Conservation (phyloP, 116 monocot genomes). For the Cymodocea nodosa region DNA sequence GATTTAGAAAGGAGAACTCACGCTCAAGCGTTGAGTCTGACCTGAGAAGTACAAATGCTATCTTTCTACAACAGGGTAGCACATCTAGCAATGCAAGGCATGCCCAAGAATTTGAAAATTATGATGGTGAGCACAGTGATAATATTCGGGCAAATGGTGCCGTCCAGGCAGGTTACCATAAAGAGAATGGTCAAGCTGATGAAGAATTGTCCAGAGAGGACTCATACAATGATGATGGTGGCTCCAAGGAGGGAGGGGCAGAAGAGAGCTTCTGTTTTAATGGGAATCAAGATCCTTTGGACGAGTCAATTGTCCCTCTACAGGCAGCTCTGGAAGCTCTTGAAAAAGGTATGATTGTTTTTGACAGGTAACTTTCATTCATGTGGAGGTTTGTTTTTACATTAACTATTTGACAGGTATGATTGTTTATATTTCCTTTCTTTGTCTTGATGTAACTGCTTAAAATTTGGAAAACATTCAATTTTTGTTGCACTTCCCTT, state of each 20-base stretch:
- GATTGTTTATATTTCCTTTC: not conserved
- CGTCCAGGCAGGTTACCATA: conserved; percentile 15
- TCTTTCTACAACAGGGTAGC: conserved; percentile 11
- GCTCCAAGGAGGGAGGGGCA: conserved; percentile 10
- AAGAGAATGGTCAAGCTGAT: conserved; percentile 35
- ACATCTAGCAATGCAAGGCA: conserved; percentile 24
- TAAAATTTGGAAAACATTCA: not conserved
- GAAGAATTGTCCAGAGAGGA: conserved; percentile 16
- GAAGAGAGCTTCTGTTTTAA: conserved; percentile 11
- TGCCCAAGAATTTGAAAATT: conserved; percentile 20
- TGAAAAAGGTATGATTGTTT: conserved; percentile 40
- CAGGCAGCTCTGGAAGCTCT: conserved; percentile 56
- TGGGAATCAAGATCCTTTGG: conserved; percentile 36
- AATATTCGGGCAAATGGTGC: conserved; percentile 33
- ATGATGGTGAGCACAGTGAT: conserved; percentile 31
- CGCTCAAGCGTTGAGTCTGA: conserved; percentile 52
- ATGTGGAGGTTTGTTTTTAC: not conserved
- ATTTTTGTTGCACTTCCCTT: not conserved
- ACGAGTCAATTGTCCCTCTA: conserved; percentile 38
- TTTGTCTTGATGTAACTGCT: not conserved
- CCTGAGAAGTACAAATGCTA: conserved; percentile 27
- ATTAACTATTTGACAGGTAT: not conserved
- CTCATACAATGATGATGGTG: conserved; percentile 10
- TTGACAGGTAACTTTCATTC: not conserved
- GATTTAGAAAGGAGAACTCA: conserved; percentile 34